Evolutionary conservation across 257 asterid species (phyloP), one percentile per base, ranked within the genome.

Genomic region (Lantana camara): DNA sequence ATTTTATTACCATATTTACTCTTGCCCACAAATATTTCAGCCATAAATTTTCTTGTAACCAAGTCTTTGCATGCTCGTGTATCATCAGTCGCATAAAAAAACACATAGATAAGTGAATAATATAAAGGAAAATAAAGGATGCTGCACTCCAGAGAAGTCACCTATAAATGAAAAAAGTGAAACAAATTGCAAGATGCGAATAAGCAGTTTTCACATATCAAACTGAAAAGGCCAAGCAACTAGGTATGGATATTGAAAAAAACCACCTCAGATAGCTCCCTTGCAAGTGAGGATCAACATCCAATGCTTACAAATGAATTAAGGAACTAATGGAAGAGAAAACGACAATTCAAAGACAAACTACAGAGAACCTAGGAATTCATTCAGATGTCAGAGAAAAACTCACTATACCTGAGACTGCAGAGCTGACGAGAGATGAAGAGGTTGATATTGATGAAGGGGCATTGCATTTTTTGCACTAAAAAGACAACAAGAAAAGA

Each of bases 381-480:
- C 47, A 32, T 46, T 40, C 34, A 29, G 17, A 49, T 44, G 19
- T 40, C 34, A 29, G 17, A 49, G 50, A 19, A 41, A 63, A 44
- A 63, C 47, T 46, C 23, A 53, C 27, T 38, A 38, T 20, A 44
- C 96, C 89, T 82, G 94, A 56, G 61, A 69, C 69, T 45, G 79
- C 77, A 53, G 91, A 62, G 71, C 77, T 77, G 58, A 59, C 72
- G 24, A 91, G 71, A 80, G 98, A 80, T 66, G 84, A 64, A 35
- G 90, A 65, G 66, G 79, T 72, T 66, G 76, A 76, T 47, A 70
- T 73, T 42, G 87, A 82, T 67, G 75, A 65, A 54, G 85, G 74
- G 66, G 88, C 81, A 79, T 74, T 79, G 83, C 98, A 91, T 69
- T 86, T 86, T 81, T 89, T 91, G 79, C 96, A 91, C 96, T 91